Conservation (phyloP, 805 yeast species). For the Starmerella apis region DNA sequence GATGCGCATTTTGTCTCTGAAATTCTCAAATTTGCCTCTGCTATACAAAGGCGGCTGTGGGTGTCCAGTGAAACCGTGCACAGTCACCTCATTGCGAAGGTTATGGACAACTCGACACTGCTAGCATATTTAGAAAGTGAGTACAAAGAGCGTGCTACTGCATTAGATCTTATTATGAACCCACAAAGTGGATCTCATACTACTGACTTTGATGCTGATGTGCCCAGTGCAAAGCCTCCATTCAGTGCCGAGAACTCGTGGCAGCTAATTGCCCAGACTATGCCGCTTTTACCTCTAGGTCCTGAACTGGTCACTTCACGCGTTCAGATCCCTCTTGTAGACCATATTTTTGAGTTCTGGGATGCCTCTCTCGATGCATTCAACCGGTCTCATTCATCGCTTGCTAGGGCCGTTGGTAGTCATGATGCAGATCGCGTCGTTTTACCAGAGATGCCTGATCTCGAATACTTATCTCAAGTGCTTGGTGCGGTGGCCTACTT, state of each 20-base stretch:
- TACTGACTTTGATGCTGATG: slow-evolving; percentile 46
- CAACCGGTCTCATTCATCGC: slow-evolving; percentile 34
- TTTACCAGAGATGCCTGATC: slow-evolving; percentile 30
- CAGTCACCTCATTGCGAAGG: neutral
- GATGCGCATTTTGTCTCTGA: slow-evolving; percentile 16
- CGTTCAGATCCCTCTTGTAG: slow-evolving; percentile 49
- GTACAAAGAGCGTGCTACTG: neutral
- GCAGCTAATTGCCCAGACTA: slow-evolving; percentile 37
- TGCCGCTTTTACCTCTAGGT: slow-evolving; percentile 40
- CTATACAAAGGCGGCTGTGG: slow-evolving; percentile 8
- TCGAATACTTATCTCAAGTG: slow-evolving; percentile 37
- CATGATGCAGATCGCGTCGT: slow-evolving; percentile 26
- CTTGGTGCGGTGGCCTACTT: slow-evolving; percentile 34
- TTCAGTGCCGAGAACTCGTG: slow-evolving; percentile 49
- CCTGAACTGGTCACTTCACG: slow-evolving; percentile 36
- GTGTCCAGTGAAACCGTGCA: neutral
- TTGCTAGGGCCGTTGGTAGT: slow-evolving; percentile 32
- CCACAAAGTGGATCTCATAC: slow-evolving; percentile 11
- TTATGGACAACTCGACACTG: neutral
- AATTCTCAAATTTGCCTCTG: slow-evolving; percentile 6
- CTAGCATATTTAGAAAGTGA: slow-evolving; percentile 5
- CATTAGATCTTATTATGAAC: neutral
- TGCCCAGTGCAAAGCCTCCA: slow-evolving; percentile 44
- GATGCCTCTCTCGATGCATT: slow-evolving; percentile 37
- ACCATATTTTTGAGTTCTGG: slow-evolving; percentile 40